These are phyloP conservation scores for Colletotrichum endophyticum DNA, from an alignment of 2,329 filamentous ascomycete genomes.

Conservation along the genomic window DNA sequence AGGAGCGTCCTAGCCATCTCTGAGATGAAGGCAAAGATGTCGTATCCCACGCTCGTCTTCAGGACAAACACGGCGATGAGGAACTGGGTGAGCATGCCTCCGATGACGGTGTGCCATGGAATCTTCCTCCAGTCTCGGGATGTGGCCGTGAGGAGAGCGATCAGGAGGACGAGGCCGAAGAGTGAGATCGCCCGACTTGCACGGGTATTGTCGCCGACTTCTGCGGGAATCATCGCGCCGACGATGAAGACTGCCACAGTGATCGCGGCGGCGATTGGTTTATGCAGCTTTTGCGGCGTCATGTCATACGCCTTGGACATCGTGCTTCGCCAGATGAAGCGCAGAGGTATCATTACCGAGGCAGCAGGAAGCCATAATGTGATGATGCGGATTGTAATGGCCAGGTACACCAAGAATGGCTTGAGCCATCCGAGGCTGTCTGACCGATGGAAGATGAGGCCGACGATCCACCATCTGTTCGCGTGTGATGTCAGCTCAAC, in stretches of 20 bases:
- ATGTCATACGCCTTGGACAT: background rate
- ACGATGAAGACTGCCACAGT: conserved; percentile 11
- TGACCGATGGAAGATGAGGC: conserved; percentile 13
- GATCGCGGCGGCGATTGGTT: conserved; percentile 4
- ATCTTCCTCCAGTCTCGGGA: conserved; percentile 17
- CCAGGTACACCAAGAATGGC: conserved; percentile 70
- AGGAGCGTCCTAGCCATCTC: conserved; percentile 66
- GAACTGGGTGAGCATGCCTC: conserved; percentile 15
- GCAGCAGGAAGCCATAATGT: conserved; percentile 14
- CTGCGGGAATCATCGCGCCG: conserved; percentile 10
- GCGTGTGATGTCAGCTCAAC: background rate
- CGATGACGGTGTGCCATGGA: conserved; percentile 17
- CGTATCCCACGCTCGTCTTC: conserved; percentile 37
- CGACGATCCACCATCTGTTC: conserved; percentile 16
- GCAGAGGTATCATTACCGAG: conserved; percentile 9
- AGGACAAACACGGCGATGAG: conserved; percentile 13
- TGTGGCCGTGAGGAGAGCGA: conserved; percentile 3
- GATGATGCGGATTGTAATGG: conserved; percentile 65
- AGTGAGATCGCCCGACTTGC: conserved; percentile 11
- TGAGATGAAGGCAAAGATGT: conserved; percentile 79
- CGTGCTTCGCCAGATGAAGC: conserved; percentile 1
- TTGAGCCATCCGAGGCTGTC: conserved; percentile 59
- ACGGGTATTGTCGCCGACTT: conserved; percentile 10
- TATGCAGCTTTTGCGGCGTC: conserved; percentile 7
- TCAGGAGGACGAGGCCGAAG: conserved; percentile 10